Conservation (phyloP, 441 rosid species). For the Dalechampia spathulata region DNA sequence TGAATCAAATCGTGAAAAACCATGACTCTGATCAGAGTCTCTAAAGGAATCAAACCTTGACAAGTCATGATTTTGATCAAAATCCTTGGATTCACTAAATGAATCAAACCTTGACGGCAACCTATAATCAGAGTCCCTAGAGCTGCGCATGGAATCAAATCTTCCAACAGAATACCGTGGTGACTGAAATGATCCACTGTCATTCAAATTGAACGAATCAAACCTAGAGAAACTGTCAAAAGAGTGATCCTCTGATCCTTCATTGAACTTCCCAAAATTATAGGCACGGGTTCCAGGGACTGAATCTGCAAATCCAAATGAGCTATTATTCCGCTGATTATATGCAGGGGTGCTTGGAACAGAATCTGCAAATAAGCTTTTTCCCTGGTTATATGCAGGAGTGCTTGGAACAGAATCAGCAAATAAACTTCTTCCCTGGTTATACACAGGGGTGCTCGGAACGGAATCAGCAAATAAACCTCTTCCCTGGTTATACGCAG, state of each 20-base stretch:
- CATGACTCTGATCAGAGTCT: conserved; percentile 17
- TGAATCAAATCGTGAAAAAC: conserved; percentile 23
- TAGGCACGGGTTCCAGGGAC: conserved; percentile 36
- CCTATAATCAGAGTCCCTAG: conserved; percentile 25
- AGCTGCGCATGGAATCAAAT: conserved; percentile 59
- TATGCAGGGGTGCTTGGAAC: too few species aligned
- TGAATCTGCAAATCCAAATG: conserved; percentile 44
- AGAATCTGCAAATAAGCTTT: too few species aligned
- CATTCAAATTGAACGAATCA: conserved; percentile 66
- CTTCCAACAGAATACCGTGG: conserved; percentile 44
- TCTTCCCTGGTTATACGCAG: too few species aligned
- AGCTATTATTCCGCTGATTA: conserved; percentile 37
- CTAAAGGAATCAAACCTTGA: conserved; percentile 23
- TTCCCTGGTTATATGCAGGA: conserved; percentile 55
- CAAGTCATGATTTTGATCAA: conserved; percentile 15
- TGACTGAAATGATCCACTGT: conserved; percentile 37
- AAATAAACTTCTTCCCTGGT: conserved; percentile 19
- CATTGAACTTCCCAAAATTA: conserved; percentile 26
- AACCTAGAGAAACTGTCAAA: conserved; percentile 77
- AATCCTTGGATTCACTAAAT: conserved; percentile 17
- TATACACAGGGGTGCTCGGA: conserved; percentile 56
- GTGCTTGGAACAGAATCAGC: conserved; percentile 69
- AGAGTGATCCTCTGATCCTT: conserved; percentile 42
- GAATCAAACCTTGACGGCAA: conserved; percentile 31
- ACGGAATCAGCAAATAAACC: conserved; percentile 59